Conservation (phyloP, 169 alveolate genomes). For the Cyclospora cayetanensis region DNA sequence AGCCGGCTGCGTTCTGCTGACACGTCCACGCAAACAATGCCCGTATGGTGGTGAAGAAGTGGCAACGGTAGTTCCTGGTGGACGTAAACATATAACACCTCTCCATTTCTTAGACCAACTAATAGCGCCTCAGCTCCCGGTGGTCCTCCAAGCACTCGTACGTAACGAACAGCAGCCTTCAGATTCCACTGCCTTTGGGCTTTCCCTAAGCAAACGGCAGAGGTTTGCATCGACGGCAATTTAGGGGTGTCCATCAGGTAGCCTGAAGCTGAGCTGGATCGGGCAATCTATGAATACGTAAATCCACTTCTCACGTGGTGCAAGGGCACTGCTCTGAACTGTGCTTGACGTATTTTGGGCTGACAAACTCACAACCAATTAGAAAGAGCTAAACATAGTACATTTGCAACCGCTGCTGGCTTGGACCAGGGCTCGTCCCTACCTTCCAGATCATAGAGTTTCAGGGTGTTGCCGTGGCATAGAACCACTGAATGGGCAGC, state of each 20-base stretch:
- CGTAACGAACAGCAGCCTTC: constrained; percentile 84
- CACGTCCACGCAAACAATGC: constrained; percentile 85
- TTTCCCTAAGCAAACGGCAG: constrained; percentile 81
- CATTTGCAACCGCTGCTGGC: too few species aligned
- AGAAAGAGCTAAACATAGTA: too few species aligned
- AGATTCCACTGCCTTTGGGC: constrained; percentile 92
- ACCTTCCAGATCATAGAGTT: constrained; percentile 79
- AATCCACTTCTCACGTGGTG: too few species aligned
- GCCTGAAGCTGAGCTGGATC: too few species aligned
- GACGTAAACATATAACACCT: constrained; percentile 85
- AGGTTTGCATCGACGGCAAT: too few species aligned
- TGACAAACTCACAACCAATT: too few species aligned
- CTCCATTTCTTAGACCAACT: constrained; percentile 93
- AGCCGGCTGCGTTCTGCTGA: constrained; percentile 75
- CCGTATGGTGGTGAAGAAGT: constrained; percentile 84
- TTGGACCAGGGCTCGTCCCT: too few species aligned
- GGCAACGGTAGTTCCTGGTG: constrained; percentile 94
- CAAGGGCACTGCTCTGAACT: too few species aligned
- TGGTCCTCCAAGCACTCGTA: constrained; percentile 92
- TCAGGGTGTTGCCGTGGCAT: constrained; percentile 84
- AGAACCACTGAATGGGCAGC: constrained; percentile 87
- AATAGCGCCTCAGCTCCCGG: constrained; percentile 91
- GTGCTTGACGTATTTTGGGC: too few species aligned
- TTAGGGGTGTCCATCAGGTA: too few species aligned
- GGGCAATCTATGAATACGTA: too few species aligned